These are phyloP conservation scores for Verticillium zaregamsianum DNA, from an alignment of 2,329 filamentous ascomycete genomes.

Conservation along the genomic window DNA sequence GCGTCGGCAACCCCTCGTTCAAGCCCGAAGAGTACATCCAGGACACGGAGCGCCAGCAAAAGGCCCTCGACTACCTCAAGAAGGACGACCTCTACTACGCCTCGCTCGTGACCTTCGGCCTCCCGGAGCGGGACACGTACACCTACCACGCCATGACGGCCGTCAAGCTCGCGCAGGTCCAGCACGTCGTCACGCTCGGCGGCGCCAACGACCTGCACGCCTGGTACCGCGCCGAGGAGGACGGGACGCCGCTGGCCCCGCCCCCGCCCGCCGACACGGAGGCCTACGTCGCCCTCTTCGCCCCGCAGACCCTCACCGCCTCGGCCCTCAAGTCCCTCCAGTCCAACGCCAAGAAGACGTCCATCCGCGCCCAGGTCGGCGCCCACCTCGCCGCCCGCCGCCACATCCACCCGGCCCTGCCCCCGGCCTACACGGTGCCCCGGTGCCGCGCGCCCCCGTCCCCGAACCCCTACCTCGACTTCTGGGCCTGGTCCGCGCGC, in stretches of 20 bases:
- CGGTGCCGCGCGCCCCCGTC: slow-evolving; percentile 39
- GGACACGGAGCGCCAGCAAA: slow-evolving; percentile 32
- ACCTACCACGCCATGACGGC: slow-evolving; percentile 48
- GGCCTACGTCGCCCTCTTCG: slow-evolving; percentile 65
- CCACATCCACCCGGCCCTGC: slow-evolving; percentile 41
- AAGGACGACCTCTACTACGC: slow-evolving; percentile 38
- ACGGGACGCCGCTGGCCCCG: slow-evolving; percentile 29
- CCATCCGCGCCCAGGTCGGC: slow-evolving; percentile 53
- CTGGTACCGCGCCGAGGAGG: slow-evolving; percentile 41
- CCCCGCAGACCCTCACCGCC: slow-evolving; percentile 51
- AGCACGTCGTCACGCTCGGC: slow-evolving; percentile 40
- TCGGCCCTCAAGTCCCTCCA: slow-evolving; percentile 59
- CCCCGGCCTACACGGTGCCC: slow-evolving; percentile 35
- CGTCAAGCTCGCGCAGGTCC: slow-evolving; percentile 44
- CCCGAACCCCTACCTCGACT: slow-evolving; percentile 62
- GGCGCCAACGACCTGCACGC: slow-evolving; percentile 40
- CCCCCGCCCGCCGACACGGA: slow-evolving; percentile 56
- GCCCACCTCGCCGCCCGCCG: slow-evolving; percentile 50
- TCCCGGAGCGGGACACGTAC: slow-evolving; percentile 40
- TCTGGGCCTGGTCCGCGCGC: slow-evolving; percentile 62
- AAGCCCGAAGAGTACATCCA: slow-evolving; percentile 34
- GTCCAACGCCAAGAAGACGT: slow-evolving; percentile 61
- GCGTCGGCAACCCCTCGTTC: slow-evolving; percentile 40
- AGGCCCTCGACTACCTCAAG: slow-evolving; percentile 31
- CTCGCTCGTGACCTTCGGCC: slow-evolving; percentile 36